These are phyloP conservation scores for Isatis lusitanica DNA, from an alignment of 441 rosid species.

Conservation along the genomic window DNA sequence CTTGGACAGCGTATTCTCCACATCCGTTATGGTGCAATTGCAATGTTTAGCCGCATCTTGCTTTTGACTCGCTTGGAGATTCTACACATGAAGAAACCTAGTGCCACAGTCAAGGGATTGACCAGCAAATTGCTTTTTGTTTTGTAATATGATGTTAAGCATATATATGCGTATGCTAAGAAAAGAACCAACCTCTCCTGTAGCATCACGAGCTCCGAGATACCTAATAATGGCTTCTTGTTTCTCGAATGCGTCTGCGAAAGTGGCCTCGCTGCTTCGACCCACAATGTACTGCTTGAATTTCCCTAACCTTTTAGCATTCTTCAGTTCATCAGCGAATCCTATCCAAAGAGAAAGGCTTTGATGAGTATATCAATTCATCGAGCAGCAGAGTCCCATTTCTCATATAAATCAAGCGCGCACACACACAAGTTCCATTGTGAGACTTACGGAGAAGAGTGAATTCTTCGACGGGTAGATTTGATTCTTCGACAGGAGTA, in stretches of 20 bases:
- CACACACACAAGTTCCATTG: background rate
- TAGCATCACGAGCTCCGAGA: conserved; percentile 65
- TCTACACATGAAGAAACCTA: conserved; percentile 72
- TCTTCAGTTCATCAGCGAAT: conserved; percentile 82
- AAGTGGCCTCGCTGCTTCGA: conserved; percentile 87
- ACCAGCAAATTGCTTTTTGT: background rate
- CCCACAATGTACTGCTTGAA: conserved; percentile 84
- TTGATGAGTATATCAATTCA: background rate
- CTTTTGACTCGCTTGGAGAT: conserved; percentile 72
- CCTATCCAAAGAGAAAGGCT: conserved; percentile 36
- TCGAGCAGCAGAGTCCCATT: background rate
- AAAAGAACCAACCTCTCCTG: conserved; percentile 76
- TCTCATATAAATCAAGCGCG: background rate
- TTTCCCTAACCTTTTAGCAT: conserved; percentile 64
- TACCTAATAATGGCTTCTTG: conserved; percentile 78
- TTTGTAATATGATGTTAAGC: background rate
- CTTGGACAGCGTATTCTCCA: conserved; percentile 77
- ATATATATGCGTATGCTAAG: background rate
- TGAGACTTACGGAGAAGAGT: conserved; percentile 63
- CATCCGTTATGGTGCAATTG: conserved; percentile 77
- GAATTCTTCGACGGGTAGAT: conserved; percentile 54
- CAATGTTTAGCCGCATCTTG: conserved; percentile 82
- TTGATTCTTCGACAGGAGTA: conserved; percentile 41
- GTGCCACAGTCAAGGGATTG: conserved; percentile 42
- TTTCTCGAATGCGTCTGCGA: conserved; percentile 75